These are phyloP conservation scores for Trematosphaeria pertusa DNA, from an alignment of 2,329 filamentous ascomycete species.

Conservation along the genomic window DNA sequence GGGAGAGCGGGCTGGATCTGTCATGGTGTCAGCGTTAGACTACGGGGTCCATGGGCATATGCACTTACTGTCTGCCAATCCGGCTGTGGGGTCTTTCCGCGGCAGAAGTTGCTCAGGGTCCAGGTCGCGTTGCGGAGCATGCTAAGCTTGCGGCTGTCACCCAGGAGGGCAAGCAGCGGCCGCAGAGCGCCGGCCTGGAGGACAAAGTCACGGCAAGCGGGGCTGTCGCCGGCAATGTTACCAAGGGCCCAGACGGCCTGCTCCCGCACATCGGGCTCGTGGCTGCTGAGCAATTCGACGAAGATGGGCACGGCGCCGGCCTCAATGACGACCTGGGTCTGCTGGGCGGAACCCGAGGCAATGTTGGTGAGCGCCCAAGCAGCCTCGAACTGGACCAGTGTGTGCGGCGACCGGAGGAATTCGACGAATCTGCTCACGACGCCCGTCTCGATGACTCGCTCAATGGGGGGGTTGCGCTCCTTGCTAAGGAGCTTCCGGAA, in stretches of 20 bases:
- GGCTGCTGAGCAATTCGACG: slow-evolving; percentile 92
- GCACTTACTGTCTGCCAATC: slow-evolving; percentile 90
- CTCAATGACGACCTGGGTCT: slow-evolving; percentile 99
- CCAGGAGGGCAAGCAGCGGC: slow-evolving; percentile 86
- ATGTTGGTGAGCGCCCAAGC: slow-evolving; percentile 99
- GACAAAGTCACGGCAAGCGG: slow-evolving; percentile 96
- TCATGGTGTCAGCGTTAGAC: slow-evolving; percentile 24
- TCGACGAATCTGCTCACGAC: slow-evolving; percentile 98
- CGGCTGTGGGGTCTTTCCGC: slow-evolving; percentile 98
- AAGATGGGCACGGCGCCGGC: slow-evolving; percentile 98
- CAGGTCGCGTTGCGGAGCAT: slow-evolving; percentile 99
- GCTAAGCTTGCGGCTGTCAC: slow-evolving; percentile 97
- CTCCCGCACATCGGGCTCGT: slow-evolving; percentile 96
- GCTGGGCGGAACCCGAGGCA: slow-evolving; percentile 92
- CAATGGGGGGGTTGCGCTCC: slow-evolving; percentile 98
- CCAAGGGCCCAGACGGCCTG: slow-evolving; percentile 98
- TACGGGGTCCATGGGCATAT: neutral
- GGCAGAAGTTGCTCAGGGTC: slow-evolving; percentile 99
- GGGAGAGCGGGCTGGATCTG: slow-evolving; percentile 94
- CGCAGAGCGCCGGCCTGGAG: slow-evolving; percentile 88
- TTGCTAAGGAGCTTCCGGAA: slow-evolving; percentile 98
- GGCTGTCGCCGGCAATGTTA: slow-evolving; percentile 98
- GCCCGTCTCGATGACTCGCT: slow-evolving; percentile 98
- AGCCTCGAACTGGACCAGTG: slow-evolving; percentile 97
- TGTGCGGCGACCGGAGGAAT: slow-evolving; percentile 97